These are phyloP conservation scores for Conticribra guillardii DNA, from an alignment of 108 stramenopile genomes.

Conservation along the genomic window DNA sequence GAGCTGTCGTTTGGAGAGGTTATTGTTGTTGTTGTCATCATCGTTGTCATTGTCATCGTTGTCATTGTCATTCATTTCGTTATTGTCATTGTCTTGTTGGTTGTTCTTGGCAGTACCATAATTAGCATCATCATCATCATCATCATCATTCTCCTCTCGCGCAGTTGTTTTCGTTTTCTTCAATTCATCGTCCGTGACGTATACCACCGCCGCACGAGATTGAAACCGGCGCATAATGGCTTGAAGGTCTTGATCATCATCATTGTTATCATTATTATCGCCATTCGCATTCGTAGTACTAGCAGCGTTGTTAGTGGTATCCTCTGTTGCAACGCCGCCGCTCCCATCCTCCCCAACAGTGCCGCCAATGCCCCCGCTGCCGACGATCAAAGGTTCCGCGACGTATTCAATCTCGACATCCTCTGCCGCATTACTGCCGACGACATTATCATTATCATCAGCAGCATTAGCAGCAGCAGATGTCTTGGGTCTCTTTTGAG, in stretches of 20 bases:
- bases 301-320: too few species aligned
- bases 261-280: too few species aligned
- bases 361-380: background rate
- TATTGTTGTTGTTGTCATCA: conserved; percentile 33
- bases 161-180: too few species aligned
- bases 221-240: conserved; percentile 67
- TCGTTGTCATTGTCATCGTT: conserved; percentile 49
- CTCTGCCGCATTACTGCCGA: too few species aligned
- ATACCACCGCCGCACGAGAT: conserved; percentile 54
- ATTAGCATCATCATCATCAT: too few species aligned
- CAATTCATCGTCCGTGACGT: conserved; percentile 62
- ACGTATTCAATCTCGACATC: conserved; percentile 88
- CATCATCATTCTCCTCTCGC: too few species aligned
- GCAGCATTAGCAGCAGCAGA: too few species aligned
- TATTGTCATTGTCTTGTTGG: too few species aligned
- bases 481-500: conserved; percentile 16
- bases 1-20: conserved; percentile 85
- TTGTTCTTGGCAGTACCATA: too few species aligned
- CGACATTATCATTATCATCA: too few species aligned
- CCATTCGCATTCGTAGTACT: too few species aligned
- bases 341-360: conserved; percentile 7
- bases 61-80: conserved; percentile 47
- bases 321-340: too few species aligned
- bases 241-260: conserved; percentile 53
- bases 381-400: conserved; percentile 48